Percentiles rank a stretch among this genome's conserved stretches.
These are phyloP conservation scores for Ogataea ramenticola DNA, from an alignment of 805 yeast genomes.

Conservation along the genomic window DNA sequence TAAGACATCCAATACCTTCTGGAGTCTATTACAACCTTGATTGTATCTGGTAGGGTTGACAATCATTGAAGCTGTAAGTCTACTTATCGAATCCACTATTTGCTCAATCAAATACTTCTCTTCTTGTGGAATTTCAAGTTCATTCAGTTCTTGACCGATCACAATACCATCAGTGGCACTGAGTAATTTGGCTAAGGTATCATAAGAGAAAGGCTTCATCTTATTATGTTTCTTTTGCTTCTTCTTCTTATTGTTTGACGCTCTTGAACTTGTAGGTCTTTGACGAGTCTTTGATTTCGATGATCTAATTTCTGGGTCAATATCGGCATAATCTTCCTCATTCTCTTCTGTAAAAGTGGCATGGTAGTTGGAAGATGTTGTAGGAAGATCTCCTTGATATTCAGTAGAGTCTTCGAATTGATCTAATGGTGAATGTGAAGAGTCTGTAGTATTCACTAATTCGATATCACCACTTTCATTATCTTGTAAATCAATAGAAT, in stretches of 20 bases:
- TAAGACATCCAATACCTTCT: conserved; percentile 74
- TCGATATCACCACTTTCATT: conserved; percentile 1
- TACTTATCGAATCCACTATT: conserved; percentile 75
- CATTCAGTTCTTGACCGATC: conserved; percentile 65
- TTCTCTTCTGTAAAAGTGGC: not conserved
- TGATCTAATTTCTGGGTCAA: conserved; percentile 6
- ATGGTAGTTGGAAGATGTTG: no score
- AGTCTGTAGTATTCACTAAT: not conserved
- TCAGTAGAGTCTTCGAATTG: not conserved
- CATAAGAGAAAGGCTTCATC: conserved; percentile 27
- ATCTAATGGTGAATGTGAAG: not conserved
- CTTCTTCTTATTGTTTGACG: conserved; percentile 1
- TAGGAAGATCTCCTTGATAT: not conserved
- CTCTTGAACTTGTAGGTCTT: not conserved
- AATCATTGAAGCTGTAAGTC: conserved; percentile 87
- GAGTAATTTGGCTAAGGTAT: conserved; percentile 41
- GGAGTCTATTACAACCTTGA: conserved; percentile 73
- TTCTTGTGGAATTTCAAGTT: conserved; percentile 62
- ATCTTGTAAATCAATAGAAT: conserved; percentile 3
- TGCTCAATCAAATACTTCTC: conserved; percentile 79
- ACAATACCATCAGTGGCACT: conserved; percentile 56
- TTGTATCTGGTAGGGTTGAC: conserved; percentile 73
- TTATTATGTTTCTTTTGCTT: conserved; percentile 14
- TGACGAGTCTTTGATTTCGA: not conserved
- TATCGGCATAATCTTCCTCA: conserved; percentile 15